phyloP scores from a whole-genome alignment of 768 basidiomycete species.

The Suillus alpinus region DNA sequence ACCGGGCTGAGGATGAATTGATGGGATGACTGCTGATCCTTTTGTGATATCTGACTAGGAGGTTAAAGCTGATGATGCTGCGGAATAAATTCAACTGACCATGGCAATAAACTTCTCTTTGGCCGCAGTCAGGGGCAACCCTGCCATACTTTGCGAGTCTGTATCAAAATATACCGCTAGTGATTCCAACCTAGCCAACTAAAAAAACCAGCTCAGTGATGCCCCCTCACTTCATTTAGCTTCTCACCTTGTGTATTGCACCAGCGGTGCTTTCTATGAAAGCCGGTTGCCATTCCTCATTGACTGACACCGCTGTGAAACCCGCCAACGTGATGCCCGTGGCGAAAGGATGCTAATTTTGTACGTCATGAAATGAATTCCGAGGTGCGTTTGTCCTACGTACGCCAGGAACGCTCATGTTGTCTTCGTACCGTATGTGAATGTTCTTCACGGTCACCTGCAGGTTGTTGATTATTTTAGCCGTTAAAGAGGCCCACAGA shows the following conservation, averaged over 20 bases:
- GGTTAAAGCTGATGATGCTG: constrained; percentile 1
- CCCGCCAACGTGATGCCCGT: constrained; percentile 84
- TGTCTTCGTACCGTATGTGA: constrained; percentile 95
- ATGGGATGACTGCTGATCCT: constrained; percentile 47
- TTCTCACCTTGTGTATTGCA: constrained; percentile 80
- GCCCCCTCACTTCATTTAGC: neutral
- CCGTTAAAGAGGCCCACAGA: constrained; percentile 75
- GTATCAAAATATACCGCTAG: constrained; percentile 95
- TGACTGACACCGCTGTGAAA: constrained; percentile 87
- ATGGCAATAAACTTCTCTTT: constrained; percentile 72
- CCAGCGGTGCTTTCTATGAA: constrained; percentile 90
- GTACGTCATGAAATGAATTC: neutral
- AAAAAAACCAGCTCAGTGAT: constrained; percentile 8
- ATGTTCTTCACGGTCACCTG: constrained; percentile 96
- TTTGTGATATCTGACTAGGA: constrained; percentile 48
- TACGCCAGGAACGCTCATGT: constrained; percentile 88
- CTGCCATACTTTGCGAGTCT: constrained; percentile 78
- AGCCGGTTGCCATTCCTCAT: constrained; percentile 82
- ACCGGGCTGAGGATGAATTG: constrained; percentile 96
- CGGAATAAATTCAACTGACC: constrained; percentile 37
- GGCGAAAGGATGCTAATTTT: constrained; percentile 84
- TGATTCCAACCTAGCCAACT: constrained; percentile 85
- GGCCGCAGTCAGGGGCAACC: constrained; percentile 59
- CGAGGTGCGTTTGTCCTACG: constrained; percentile 26
- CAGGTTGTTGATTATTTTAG: constrained; percentile 92